Base-by-base conservation (phyloP, 495 filamentous ascomycete genomes). In the Podospora sp. region DNA sequence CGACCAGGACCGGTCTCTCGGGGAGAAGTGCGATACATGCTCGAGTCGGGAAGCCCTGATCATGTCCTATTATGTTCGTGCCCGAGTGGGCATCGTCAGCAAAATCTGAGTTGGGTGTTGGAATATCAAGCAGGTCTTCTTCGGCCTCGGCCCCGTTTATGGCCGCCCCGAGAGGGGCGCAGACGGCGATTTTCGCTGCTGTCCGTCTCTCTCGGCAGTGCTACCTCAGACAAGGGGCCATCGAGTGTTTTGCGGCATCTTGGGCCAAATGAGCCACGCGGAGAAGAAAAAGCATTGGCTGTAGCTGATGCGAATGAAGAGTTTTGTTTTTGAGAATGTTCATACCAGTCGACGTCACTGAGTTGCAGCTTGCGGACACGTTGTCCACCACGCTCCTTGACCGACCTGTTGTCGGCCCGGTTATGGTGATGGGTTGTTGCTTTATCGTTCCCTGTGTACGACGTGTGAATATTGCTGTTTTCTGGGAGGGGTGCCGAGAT, bases 261-360 rank as follows among this genome's bases (percentile, higher is more conserved):
- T 25, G 53, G 12, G 22, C 22, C 4, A 2, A 26, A 46, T 18
- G 40, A 46, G 40, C 40, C 40, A 18, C 2, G 33, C 25, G 6
- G 27, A n/a, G 57, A 20, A 27, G 26, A 21, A 59, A 6, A 33
- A 27, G 6, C 25, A 14, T 14, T 25, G 60, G 20, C 33, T 62
- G 60, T 16, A 22, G 25, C 26, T 27, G 62, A 55, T 27, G 40
- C 12, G 40, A 46, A 46, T 2, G 8, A 14, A 29, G 52, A 35
- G 20, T 73, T 67, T 56, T 51, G 57, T 67, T 68, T 58, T 14
- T 70, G 71, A 71, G 77, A 70, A 63, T 63, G 66, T 57, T 63
- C 83, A 80, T 94, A 97, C 95, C 95, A 99, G 77, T 99, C 94
- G 76, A 99, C 92, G 76, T 98, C 95, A 75, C 91, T 97, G 57